Evolutionary conservation across 139 green algal species (phyloP).

Genomic region (Picochlorum costavermella): DNA sequence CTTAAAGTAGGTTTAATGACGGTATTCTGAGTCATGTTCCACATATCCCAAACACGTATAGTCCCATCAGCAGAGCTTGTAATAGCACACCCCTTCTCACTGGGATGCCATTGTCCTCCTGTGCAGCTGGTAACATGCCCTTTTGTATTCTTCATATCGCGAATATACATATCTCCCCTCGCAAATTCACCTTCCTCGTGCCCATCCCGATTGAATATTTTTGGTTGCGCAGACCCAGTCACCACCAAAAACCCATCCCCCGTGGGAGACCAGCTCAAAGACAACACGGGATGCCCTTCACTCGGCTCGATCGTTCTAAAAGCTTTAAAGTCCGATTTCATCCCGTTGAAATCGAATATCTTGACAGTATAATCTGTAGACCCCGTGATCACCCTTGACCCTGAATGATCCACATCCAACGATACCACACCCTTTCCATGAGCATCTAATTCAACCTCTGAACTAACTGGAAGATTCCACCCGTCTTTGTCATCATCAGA

Average conservation of each 20-base stretch:
- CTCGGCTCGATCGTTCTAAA: slow-evolving; percentile 66
- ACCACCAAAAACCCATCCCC: slow-evolving; percentile 78
- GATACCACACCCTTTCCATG: slow-evolving; percentile 60
- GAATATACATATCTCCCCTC: slow-evolving; percentile 95
- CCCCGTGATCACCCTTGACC: slow-evolving; percentile 63
- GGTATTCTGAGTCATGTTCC: slow-evolving; percentile 71
- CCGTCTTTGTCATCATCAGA: neutral
- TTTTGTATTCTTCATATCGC: slow-evolving; percentile 86
- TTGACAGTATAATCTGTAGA: slow-evolving; percentile 69
- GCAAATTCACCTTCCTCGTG: slow-evolving; percentile 59
- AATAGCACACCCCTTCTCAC: slow-evolving; percentile 63
- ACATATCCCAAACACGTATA: slow-evolving; percentile 76
- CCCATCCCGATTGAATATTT: slow-evolving; percentile 81
- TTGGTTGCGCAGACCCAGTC: slow-evolving; percentile 50
- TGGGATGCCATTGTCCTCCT: slow-evolving; percentile 78
- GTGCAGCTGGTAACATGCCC: slow-evolving; percentile 76
- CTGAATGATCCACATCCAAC: slow-evolving; percentile 70
- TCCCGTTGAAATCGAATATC: slow-evolving; percentile 87
- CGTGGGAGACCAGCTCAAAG: slow-evolving; percentile 55
- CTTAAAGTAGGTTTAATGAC: slow-evolving; percentile 78
- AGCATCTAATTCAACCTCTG: slow-evolving; percentile 1
- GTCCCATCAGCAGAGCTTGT: slow-evolving; percentile 87
- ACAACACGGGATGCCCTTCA: slow-evolving; percentile 70
- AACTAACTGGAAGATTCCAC: slow-evolving; percentile 5
- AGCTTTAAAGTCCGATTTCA: slow-evolving; percentile 72